These are phyloP conservation scores for Arctium minus DNA, from an alignment of 129 eudicot genomes.

Conservation along the genomic window DNA sequence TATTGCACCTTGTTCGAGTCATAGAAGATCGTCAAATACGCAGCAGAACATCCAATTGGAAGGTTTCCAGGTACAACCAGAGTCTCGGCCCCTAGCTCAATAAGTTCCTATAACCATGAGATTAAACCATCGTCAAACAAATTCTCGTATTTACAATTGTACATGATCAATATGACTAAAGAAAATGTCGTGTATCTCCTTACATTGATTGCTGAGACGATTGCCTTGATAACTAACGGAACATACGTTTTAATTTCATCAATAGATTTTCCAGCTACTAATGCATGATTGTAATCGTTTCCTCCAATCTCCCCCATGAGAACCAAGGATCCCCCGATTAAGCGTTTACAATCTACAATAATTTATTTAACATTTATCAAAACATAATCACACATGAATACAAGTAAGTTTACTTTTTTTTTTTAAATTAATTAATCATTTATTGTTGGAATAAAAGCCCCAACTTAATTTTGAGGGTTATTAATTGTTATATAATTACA, in stretches of 20 bases:
- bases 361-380: neutral
- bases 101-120: constrained; percentile 30
- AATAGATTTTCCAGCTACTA: constrained; percentile 23
- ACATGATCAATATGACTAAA: neutral
- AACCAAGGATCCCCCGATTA: constrained; percentile 36
- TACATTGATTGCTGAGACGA: constrained; percentile 42
- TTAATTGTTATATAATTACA: neutral
- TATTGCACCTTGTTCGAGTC: constrained; percentile 23
- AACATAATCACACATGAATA: neutral
- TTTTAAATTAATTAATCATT: too few species aligned
- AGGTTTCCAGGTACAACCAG: constrained; percentile 47
- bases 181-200: neutral
- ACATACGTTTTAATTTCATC: constrained; percentile 31
- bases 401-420: neutral
- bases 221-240: constrained; percentile 30
- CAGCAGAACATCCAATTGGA: constrained; percentile 53
- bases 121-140: neutral
- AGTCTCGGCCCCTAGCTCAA: constrained; percentile 42
- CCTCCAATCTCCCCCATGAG: constrained; percentile 78
- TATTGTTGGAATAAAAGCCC: neutral
- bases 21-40: constrained; percentile 18
- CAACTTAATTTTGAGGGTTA: neutral
- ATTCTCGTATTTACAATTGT: neutral
- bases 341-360: constrained; percentile 32
- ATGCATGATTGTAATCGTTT: constrained; percentile 51